Percentiles rank a stretch among this genome's conserved stretches.
Conservation (phyloP, 2,329 filamentous ascomycete genomes). For the Zasmidium cellare region DNA sequence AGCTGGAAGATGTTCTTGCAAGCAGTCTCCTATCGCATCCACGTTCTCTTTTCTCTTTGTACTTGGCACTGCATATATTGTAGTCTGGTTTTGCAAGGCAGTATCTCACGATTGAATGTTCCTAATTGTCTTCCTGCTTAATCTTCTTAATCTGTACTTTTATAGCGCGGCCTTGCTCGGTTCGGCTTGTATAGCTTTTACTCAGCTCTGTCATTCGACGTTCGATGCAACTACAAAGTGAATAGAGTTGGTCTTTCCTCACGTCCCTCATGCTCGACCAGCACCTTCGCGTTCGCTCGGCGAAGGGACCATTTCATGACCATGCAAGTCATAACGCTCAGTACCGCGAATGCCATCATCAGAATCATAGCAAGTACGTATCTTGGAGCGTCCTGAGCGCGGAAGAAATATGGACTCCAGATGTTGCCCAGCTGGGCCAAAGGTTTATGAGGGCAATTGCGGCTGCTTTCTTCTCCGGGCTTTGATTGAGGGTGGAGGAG, state of each 20-base stretch:
- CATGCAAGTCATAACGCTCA: neutral
- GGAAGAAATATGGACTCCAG: conserved; percentile 45
- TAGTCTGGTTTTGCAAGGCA: no score
- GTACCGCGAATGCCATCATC: neutral
- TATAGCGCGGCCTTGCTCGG: no score
- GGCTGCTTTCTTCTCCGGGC: conserved; percentile 46
- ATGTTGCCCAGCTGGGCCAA: conserved; percentile 41
- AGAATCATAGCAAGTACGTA: conserved; percentile 20
- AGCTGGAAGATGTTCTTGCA: no score
- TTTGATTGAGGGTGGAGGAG: conserved; percentile 42
- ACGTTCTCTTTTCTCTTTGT: no score
- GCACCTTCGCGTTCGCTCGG: neutral
- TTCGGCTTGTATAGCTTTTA: no score
- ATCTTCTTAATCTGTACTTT: no score
- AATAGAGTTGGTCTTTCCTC: neutral
- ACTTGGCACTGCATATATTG: no score
- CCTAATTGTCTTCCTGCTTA: no score
- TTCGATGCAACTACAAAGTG: neutral
- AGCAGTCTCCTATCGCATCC: no score
- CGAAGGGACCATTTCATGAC: neutral
- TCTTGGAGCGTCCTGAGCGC: conserved; percentile 24
- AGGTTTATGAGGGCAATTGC: conserved; percentile 45
- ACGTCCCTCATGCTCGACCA: neutral
- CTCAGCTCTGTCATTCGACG: no score
- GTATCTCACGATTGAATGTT: no score